Evolutionary conservation across 345 rosid species (phyloP).

Genomic region (Salix arbutifolia): DNA sequence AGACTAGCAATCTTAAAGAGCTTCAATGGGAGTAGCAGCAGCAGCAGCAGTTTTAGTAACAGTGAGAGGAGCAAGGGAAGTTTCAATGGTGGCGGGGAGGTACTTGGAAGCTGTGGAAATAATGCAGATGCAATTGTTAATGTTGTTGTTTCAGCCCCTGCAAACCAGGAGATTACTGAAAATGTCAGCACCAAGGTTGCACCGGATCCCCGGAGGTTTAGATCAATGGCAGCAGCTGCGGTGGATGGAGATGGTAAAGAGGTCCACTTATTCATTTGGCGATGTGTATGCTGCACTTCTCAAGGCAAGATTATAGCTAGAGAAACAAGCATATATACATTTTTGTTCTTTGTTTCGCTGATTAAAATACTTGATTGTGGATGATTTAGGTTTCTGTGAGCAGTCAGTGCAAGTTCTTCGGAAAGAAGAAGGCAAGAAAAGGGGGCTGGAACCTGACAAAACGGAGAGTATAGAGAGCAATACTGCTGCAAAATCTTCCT

Average conservation of each 20-base stretch:
- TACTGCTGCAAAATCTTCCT: background rate
- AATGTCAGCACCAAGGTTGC: no score
- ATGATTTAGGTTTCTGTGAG: background rate
- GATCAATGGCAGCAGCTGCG: background rate
- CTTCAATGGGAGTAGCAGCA: background rate
- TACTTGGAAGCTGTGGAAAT: background rate
- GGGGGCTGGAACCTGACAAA: background rate
- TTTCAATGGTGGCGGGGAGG: no score
- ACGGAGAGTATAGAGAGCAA: background rate
- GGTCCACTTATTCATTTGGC: slow-evolving; percentile 26
- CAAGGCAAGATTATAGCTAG: slow-evolving; percentile 5
- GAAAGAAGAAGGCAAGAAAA: slow-evolving; percentile 11
- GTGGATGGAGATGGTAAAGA: slow-evolving; percentile 17
- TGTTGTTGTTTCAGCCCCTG: no score
- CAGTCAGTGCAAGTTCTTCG: slow-evolving; percentile 8
- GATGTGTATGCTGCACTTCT: slow-evolving; percentile 20
- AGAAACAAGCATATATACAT: background rate
- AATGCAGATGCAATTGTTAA: background rate
- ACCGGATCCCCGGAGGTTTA: no score
- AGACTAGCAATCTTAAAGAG: background rate
- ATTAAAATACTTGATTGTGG: background rate
- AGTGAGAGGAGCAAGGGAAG: no score
- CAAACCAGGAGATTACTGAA: no score
- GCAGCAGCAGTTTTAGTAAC: no score
- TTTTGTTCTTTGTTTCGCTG: background rate